These are phyloP conservation scores for Eutrema japonicum DNA, from an alignment of 345 rosid species.

Conservation along the genomic window DNA sequence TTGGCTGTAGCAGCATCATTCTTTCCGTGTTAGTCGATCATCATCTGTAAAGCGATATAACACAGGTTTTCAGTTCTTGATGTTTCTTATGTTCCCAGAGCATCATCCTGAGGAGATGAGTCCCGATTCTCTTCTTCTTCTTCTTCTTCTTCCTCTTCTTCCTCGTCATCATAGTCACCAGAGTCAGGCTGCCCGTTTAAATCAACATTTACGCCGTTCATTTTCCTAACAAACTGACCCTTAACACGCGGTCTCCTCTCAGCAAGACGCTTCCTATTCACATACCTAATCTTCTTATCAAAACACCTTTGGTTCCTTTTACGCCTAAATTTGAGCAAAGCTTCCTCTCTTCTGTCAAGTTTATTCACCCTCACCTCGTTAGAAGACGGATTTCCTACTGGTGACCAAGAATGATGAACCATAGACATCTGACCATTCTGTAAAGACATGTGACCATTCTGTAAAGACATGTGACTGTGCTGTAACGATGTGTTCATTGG, in stretches of 20 bases:
- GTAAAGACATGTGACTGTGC: constrained; percentile 64
- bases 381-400: constrained; percentile 55
- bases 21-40: constrained; percentile 6
- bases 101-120: constrained; percentile 66
- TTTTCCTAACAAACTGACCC: constrained; percentile 96
- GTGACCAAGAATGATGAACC: constrained; percentile 64
- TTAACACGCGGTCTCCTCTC: constrained; percentile 98
- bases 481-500: constrained; percentile 70
- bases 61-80: constrained; percentile 16
- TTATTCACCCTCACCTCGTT: constrained; percentile 60
- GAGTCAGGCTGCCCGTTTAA: constrained; percentile 79
- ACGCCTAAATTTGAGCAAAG: constrained; percentile 86
- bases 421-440: constrained; percentile 70
- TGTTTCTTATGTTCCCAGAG: constrained; percentile 45
- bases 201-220: constrained; percentile 80
- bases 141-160: constrained; percentile 58
- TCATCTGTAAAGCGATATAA: constrained; percentile 15
- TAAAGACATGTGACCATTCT: constrained; percentile 64
- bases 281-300: constrained; percentile 95
- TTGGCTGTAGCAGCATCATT: constrained; percentile 28
- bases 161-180: constrained; percentile 76
- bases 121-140: constrained; percentile 69
- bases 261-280: constrained; percentile 86
- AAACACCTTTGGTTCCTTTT: constrained; percentile 94
- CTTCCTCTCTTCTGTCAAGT: constrained; percentile 90